These are phyloP conservation scores for Oxyria digyna DNA, from an alignment of 148 eudicot species.

Conservation along the genomic window DNA sequence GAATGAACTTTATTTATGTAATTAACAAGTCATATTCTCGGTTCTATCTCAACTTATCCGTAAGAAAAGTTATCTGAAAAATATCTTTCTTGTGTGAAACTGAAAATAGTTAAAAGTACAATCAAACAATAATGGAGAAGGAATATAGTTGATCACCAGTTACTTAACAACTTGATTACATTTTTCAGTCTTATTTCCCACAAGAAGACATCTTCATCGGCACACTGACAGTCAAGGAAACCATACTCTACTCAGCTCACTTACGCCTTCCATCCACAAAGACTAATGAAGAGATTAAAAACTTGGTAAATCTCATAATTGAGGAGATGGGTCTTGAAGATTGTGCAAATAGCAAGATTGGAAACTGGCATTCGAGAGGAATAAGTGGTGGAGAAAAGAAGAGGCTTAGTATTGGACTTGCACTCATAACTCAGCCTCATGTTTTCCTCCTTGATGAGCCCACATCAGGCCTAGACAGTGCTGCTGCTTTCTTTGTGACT, in stretches of 20 bases:
- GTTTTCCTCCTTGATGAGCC: slow-evolving; percentile 54
- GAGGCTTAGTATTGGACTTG: slow-evolving; percentile 45
- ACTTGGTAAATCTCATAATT: slow-evolving; percentile 29
- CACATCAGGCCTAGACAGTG: slow-evolving; percentile 53
- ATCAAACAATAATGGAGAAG: too few relatives aligned
- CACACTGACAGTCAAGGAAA: slow-evolving; percentile 40
- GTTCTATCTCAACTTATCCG: too few relatives aligned
- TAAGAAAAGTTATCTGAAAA: too few relatives aligned
- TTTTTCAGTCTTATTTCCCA: slow-evolving; percentile 39
- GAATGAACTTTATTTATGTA: too few relatives aligned
- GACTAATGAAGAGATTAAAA: slow-evolving; percentile 22
- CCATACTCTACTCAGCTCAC: slow-evolving; percentile 41
- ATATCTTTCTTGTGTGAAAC: too few relatives aligned
- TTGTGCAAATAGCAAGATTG: slow-evolving; percentile 34
- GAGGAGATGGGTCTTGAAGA: slow-evolving; percentile 50
- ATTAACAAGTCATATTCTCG: too few relatives aligned
- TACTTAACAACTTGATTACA: too few relatives aligned
- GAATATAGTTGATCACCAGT: too few relatives aligned
- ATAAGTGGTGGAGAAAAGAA: slow-evolving; percentile 58
- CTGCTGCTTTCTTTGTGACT: slow-evolving; percentile 45
- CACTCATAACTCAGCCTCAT: slow-evolving; percentile 33
- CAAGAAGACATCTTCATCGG: slow-evolving; percentile 44
- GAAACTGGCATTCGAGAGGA: slow-evolving; percentile 54
- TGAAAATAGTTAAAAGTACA: too few relatives aligned
- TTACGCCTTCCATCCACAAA: slow-evolving; percentile 35